Evolutionary conservation across 345 rosid genomes (phyloP).

Genomic region (Ricinus communis): DNA sequence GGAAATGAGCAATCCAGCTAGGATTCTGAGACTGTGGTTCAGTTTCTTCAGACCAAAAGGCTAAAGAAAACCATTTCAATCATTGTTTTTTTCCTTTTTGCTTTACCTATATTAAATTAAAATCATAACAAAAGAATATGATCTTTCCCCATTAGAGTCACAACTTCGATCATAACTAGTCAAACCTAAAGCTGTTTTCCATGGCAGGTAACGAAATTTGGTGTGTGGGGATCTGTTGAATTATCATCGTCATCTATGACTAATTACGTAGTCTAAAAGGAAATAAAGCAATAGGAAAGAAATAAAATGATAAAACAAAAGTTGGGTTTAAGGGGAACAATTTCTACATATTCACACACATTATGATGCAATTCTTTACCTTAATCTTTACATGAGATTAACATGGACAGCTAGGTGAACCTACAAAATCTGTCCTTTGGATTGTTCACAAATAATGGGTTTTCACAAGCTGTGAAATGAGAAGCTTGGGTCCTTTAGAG

Average conservation of each 20-base stretch:
- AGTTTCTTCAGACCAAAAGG: constrained; percentile 14
- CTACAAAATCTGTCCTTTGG: no score
- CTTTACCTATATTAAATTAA: background rate
- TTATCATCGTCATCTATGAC: background rate
- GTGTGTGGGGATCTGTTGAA: background rate
- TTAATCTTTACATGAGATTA: no score
- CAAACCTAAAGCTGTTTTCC: background rate
- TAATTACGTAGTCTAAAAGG: background rate
- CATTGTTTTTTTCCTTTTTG: background rate
- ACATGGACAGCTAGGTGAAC: no score
- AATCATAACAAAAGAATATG: constrained; percentile 13
- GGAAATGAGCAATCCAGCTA: no score
- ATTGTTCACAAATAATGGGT: no score
- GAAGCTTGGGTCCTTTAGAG: background rate
- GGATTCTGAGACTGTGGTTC: background rate
- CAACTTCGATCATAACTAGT: constrained; percentile 1
- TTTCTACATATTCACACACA: no score
- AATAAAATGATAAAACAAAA: no score
- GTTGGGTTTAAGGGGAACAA: no score
- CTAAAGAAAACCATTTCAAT: background rate
- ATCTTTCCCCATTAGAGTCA: background rate
- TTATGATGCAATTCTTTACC: no score
- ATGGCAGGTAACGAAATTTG: background rate
- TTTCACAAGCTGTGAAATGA: no score
- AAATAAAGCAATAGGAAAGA: background rate